phyloP scores from a whole-genome alignment of 2,329 filamentous ascomycete species.

The Leptographium radiaticola region DNA sequence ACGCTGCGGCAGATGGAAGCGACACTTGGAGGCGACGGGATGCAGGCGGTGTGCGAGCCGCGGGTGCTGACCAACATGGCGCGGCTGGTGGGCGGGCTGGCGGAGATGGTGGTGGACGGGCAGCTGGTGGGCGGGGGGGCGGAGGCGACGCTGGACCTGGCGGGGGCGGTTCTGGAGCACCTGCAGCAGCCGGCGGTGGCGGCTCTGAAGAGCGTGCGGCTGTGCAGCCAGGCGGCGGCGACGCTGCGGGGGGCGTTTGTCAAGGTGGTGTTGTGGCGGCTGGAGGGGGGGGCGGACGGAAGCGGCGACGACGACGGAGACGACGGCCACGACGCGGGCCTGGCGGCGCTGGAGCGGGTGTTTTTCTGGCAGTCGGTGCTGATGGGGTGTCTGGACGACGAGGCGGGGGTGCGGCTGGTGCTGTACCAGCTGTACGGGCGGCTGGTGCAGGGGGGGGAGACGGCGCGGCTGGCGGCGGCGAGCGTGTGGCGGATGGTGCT shows the following conservation, averaged over 20 bases:
- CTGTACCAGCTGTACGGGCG: constrained; percentile 92
- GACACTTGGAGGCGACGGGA: constrained; percentile 51
- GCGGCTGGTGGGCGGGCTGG: constrained; percentile 66
- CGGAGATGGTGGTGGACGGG: constrained; percentile 86
- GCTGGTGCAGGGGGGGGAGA: constrained; percentile 55
- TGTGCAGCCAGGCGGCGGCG: constrained; percentile 73
- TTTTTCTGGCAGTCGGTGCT: constrained; percentile 94
- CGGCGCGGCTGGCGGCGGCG: constrained; percentile 62
- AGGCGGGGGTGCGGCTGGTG: constrained; percentile 57
- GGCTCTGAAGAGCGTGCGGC: constrained; percentile 70
- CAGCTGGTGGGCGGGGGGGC: constrained; percentile 93
- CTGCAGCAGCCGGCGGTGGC: constrained; percentile 75
- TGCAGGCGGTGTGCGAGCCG: constrained; percentile 64
- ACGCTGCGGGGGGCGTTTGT: constrained; percentile 68
- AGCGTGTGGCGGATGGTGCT: constrained; percentile 85
- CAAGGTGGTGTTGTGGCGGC: constrained; percentile 61
- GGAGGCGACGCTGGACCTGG: constrained; percentile 71
- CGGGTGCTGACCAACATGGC: constrained; percentile 77
- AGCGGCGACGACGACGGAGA: constrained; percentile 19
- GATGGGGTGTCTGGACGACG: constrained; percentile 56
- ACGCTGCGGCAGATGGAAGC: constrained; percentile 59
- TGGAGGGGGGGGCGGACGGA: constrained; percentile 71
- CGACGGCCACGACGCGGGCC: constrained; percentile 11
- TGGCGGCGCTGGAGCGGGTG: constrained; percentile 68
- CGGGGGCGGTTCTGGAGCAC: constrained; percentile 75